Conservation (phyloP, 352 stramenopile genomes). For the Phytopythium litorale region DNA sequence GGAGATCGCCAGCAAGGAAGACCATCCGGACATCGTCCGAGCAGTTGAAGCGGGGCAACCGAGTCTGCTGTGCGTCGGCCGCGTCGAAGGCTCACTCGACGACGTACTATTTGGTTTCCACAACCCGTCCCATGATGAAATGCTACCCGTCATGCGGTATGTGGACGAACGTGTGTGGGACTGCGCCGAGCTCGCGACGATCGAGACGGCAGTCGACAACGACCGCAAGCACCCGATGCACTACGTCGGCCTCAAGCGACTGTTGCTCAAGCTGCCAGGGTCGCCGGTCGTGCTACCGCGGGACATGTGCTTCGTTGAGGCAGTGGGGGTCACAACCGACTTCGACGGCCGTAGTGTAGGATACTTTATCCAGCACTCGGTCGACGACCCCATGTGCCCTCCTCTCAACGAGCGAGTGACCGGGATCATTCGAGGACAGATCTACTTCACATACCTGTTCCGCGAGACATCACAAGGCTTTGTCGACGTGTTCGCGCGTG, state of each 20-base stretch:
- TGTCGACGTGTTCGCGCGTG: constrained; percentile 42
- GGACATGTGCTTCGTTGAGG: constrained; percentile 31
- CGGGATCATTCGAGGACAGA: constrained; percentile 26
- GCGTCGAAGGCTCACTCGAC: constrained; percentile 44
- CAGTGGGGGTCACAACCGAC: constrained; percentile 42
- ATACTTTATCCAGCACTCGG: constrained; percentile 43
- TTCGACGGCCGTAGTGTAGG: constrained; percentile 23
- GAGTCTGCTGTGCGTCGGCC: constrained; percentile 36
- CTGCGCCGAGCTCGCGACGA: constrained; percentile 31
- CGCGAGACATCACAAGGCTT: constrained; percentile 31
- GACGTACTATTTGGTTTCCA: constrained; percentile 49
- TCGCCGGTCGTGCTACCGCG: constrained; percentile 14
- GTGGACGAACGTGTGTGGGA: constrained; percentile 30
- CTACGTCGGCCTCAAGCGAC: constrained; percentile 52
- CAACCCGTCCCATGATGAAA: constrained; percentile 32
- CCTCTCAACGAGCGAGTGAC: constrained; percentile 23
- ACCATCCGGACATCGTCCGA: not conserved
- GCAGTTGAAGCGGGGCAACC: constrained; percentile 11
- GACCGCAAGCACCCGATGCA: constrained; percentile 25
- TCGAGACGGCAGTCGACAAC: constrained; percentile 29
- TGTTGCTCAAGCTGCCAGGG: constrained; percentile 30
- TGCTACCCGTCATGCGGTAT: constrained; percentile 32
- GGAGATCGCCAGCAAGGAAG: constrained; percentile 5
- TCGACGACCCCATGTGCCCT: constrained; percentile 38
- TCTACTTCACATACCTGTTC: constrained; percentile 32